phyloP scores from a whole-genome alignment of 768 basidiomycete species.

The Rhizopogon sp. region DNA sequence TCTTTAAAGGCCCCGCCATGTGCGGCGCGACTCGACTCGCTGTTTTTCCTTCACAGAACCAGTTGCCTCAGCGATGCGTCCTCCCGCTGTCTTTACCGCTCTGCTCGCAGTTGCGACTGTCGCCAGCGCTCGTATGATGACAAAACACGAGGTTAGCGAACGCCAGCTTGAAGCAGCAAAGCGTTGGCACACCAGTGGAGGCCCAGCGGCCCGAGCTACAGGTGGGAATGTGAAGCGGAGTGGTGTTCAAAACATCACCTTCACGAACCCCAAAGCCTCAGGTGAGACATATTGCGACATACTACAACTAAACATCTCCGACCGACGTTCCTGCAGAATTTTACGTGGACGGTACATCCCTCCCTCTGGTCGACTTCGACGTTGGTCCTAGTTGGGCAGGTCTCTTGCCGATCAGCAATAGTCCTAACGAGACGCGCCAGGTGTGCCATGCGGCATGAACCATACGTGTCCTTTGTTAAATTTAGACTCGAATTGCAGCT shows the following conservation, averaged over 20 bases:
- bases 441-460: conserved; percentile 21
- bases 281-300: conserved; percentile 29
- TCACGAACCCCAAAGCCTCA: conserved; percentile 60
- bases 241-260: conserved; percentile 58
- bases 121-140: conserved; percentile 17
- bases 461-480: not conserved
- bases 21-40: too few relatives aligned
- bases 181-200: conserved; percentile 23
- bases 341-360: conserved; percentile 58
- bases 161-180: conserved; percentile 45
- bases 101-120: conserved; percentile 6
- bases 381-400: conserved; percentile 75
- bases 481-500: conserved; percentile 34
- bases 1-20: too few relatives aligned
- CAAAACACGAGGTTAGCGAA: conserved; percentile 38
- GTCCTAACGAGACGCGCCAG: conserved; percentile 61
- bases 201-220: not conserved
- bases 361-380: conserved; percentile 69
- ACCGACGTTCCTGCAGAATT: conserved; percentile 40
- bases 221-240: conserved; percentile 3
- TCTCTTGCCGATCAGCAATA: conserved; percentile 61
- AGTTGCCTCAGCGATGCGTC: conserved; percentile 8
- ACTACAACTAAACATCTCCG: too few relatives aligned
- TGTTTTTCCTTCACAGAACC: not conserved
- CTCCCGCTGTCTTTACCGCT: conserved; percentile 1